Conservation (phyloP, 129 eudicot species). For the Deinandra increscens region DNA sequence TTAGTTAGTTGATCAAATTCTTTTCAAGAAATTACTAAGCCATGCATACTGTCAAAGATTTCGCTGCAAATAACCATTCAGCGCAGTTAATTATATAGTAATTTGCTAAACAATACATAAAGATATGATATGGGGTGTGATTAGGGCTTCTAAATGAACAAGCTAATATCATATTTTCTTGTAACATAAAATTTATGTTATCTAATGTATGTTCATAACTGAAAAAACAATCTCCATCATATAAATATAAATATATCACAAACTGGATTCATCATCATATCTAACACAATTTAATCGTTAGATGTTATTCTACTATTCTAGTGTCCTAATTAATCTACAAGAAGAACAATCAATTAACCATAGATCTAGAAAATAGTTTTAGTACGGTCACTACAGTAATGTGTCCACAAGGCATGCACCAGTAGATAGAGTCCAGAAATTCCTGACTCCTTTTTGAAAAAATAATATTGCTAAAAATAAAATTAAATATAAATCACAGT, state of each 20-base stretch:
- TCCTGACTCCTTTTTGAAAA: background rate
- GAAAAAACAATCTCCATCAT: background rate
- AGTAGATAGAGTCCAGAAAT: background rate
- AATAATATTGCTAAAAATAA: background rate
- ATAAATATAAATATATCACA: background rate
- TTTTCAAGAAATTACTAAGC: background rate
- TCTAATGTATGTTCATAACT: background rate
- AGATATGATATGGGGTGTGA: background rate
- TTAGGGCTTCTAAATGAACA: slow-evolving; percentile 16
- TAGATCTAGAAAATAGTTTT: slow-evolving; percentile 22
- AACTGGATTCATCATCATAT: background rate
- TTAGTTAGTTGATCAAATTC: background rate
- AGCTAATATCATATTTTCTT: slow-evolving; percentile 3
- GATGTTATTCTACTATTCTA: background rate
- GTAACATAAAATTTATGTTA: slow-evolving; percentile 15
- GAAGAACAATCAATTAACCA: background rate
- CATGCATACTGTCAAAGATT: background rate
- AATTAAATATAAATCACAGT: too few relatives aligned
- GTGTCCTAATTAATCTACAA: background rate
- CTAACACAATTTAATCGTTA: slow-evolving; percentile 9
- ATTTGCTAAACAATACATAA: background rate
- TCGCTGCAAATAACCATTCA: background rate
- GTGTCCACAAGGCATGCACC: slow-evolving; percentile 13
- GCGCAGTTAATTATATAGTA: background rate
- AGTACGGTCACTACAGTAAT: slow-evolving; percentile 1